Base-by-base conservation (phyloP, 1,139 yeast species). In the Hansenula anomala region DNA sequence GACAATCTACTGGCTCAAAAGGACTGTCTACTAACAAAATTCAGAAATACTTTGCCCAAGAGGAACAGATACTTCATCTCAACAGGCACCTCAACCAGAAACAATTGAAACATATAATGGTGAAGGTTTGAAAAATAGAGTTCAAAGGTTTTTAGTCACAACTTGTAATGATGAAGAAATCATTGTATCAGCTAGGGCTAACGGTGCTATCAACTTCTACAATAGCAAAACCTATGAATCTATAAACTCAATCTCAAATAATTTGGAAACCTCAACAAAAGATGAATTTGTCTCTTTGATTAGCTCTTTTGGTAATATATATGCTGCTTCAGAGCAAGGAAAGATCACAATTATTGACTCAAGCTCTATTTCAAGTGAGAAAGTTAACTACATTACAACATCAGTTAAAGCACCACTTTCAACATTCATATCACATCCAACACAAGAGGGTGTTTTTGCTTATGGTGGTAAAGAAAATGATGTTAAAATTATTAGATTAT, bases 381-480 rank as follows among this genome's bases (percentile, higher is more conserved):
- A 55, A 17, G 23, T 40, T 2, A 46, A 45, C 16, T 17, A 49
- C 2, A 42, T 44, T 9, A 41, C 56, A 1, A 48, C 54, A 12
- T 44, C 49, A 16, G 45, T 63, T 4, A 60, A 61, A 30, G 76
- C 70, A 13, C 72, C 74, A 8, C 57, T 83, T 38, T 63, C 68
- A 41, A 60, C 78, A 26, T 72, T 76, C 52, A 59, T 66, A 30
- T 52, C 70, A 41, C 73, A 73, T 59, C 73, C 77, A 9, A 56
- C 60, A 33, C 61, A 60, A 28, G 54, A 58, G 23, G 72, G 76
- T 17, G 57, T 77, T 3, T 75, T 78, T 59, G 90, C 87, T 0
- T 74, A 65, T 53, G 95, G 92, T 35, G 95, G 94, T 32, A 77
- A 82, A 55, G 89, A 84, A 49, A 76, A 78, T 46, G 83, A 82